Conservation (phyloP, 1,284 basidiomycete genomes). For the Fomitiporia mediterranea region DNA sequence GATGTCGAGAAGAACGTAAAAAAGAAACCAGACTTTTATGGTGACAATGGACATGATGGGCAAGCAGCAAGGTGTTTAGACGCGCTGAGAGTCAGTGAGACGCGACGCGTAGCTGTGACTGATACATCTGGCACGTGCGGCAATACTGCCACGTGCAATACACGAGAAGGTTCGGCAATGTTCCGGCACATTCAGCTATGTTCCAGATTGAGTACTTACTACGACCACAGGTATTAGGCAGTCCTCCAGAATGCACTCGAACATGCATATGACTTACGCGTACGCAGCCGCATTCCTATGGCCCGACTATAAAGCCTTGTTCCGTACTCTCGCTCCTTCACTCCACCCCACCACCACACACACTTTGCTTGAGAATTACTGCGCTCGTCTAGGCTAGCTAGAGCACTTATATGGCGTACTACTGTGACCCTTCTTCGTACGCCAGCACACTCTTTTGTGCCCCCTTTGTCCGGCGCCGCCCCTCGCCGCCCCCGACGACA, state of each 20-base stretch:
- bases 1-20: not conserved
- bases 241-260: no score
- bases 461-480: slow-evolving; percentile 7
- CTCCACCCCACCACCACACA: not conserved
- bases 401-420: slow-evolving; percentile 11
- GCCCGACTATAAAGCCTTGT: not conserved
- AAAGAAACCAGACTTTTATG: slow-evolving; percentile 14
- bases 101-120: not conserved
- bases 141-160: not conserved
- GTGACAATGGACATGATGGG: slow-evolving; percentile 19
- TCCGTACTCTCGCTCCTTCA: not conserved
- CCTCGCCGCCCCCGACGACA: slow-evolving; percentile 16
- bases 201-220: no score
- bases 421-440: slow-evolving; percentile 11
- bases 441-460: slow-evolving; percentile 10
- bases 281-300: no score
- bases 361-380: not conserved
- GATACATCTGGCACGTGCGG: no score
- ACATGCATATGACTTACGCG: not conserved
- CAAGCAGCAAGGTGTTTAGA: not conserved
- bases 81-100: not conserved
- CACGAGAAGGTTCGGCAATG: not conserved
- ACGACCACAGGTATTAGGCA: no score
- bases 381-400: not conserved
- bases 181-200: not conserved